Percentiles rank a stretch among this genome's conserved stretches.
Evolutionary conservation across 169 alveolate genomes (phyloP).

Genomic region (Perkinsus chesapeaki): DNA sequence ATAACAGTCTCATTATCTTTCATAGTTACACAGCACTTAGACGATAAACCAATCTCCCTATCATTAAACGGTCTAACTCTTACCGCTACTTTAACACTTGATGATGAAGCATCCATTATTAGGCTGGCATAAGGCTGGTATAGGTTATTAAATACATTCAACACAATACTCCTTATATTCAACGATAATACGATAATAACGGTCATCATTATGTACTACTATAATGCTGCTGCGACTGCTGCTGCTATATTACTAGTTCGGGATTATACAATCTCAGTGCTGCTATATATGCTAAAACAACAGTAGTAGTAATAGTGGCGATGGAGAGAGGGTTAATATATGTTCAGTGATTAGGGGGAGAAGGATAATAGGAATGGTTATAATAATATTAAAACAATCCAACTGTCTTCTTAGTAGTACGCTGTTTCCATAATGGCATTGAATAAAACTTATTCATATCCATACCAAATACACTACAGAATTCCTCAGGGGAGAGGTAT

Average conservation of each 20-base stretch:
- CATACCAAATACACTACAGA: background rate
- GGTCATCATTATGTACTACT: too few species aligned
- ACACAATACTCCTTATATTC: too few species aligned
- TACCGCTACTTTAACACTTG: constrained; percentile 79
- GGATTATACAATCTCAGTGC: too few species aligned
- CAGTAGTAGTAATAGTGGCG: background rate
- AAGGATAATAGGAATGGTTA: background rate
- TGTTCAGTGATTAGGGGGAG: background rate
- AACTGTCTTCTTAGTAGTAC: background rate
- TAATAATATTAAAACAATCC: background rate
- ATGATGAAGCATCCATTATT: constrained; percentile 12
- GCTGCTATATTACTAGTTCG: too few species aligned
- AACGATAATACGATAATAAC: too few species aligned
- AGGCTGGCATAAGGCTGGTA: too few species aligned
- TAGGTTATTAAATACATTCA: too few species aligned
- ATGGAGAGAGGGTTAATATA: background rate
- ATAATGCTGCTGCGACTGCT: too few species aligned
- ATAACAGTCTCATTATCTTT: constrained; percentile 55
- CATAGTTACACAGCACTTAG: constrained; percentile 66
- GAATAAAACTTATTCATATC: background rate
- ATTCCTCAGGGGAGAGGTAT: background rate
- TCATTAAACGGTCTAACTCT: constrained; percentile 77
- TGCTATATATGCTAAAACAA: too few species aligned
- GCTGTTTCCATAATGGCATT: background rate
- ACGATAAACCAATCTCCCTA: constrained; percentile 59